A percentile compares a stretch with the other conserved stretches of the same genome.
These are phyloP conservation scores for Candida tammaniensis DNA, from an alignment of 805 yeast species.

Conservation along the genomic window DNA sequence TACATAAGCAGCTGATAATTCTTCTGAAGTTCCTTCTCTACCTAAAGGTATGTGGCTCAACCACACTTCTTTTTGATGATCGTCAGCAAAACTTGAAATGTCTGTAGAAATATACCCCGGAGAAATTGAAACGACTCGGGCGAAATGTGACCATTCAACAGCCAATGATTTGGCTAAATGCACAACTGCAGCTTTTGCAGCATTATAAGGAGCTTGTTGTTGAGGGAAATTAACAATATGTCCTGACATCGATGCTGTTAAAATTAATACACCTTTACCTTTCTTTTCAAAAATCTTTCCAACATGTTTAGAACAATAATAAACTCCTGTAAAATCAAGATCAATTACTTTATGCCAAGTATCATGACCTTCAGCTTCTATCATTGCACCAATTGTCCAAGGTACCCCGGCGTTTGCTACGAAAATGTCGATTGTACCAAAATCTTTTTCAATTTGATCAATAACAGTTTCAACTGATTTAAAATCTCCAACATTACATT, in stretches of 20 bases:
- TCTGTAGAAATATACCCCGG: conserved; percentile 45
- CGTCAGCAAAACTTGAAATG: conserved; percentile 34
- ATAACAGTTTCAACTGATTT: conserved; percentile 50
- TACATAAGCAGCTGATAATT: conserved; percentile 46
- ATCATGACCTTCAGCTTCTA: conserved; percentile 35
- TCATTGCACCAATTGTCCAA: conserved; percentile 63
- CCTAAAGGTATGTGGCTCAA: conserved; percentile 42
- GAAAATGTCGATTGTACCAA: conserved; percentile 77
- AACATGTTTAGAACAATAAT: conserved; percentile 41
- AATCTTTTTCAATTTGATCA: conserved; percentile 55
- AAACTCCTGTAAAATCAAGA: conserved; percentile 41
- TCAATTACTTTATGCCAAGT: conserved; percentile 35
- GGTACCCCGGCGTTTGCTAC: conserved; percentile 91
- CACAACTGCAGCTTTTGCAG: conserved; percentile 44
- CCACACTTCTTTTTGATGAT: conserved; percentile 35
- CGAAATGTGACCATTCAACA: conserved; percentile 48
- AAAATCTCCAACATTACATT: conserved; percentile 52
- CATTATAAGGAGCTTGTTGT: conserved; percentile 45
- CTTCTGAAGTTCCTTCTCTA: conserved; percentile 43
- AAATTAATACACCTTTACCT: conserved; percentile 41
- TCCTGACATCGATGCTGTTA: conserved; percentile 49
- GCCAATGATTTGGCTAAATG: conserved; percentile 45
- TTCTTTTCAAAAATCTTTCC: conserved; percentile 39
- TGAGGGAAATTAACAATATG: conserved; percentile 47
- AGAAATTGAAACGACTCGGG: conserved; percentile 40